Base-by-base conservation (phyloP, 371 early-diverging fungal genomes). In the Rhizopus sp. region DNA sequence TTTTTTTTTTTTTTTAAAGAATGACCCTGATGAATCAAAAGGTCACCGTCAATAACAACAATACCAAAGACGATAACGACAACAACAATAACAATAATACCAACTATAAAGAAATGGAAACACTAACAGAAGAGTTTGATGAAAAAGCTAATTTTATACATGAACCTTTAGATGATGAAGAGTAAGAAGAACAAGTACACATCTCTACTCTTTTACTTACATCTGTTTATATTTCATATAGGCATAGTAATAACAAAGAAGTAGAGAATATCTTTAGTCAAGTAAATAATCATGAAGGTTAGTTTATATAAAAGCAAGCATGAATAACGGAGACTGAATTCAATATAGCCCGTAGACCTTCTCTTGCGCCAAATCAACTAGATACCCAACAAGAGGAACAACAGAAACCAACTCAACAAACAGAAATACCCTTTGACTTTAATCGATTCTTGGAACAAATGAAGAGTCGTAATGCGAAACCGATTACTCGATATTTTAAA, bases 401-500 rank as follows among this genome's bases (percentile, higher is more conserved):
- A 50, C n/a, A 46, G 23, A 46, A n/a, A 46, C 13, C 48, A 42
- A 69, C 48, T 10, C 59, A 62, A 30, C 59, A 68, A 32, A 59
- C 79, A 70, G 84, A 82, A 42, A 60, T 72, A 44, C 85, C 83
- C 13, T 91, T 93, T 75, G 90, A 91, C 66, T 93, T 89, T 61
- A 85, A 88, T 59, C 75, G 82, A 60, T 93, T 93, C 60, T 60
- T 93, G 50, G 84, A 85, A 44, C 91, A 92, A 69, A 87, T 93
- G 80, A 80, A 83, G n/a, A 78, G 82, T 38, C 80, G 84, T 29
- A 81, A 76, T 39, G 86, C 92, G 15, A 73, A 75, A 32, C 82
- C 88, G 2, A 87, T 93, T 23, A 85, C 85, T 1, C 80, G 84
- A 6, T 84, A 83, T 63, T 81, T 83, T 53, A 85, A 85, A 53